Conservation (phyloP, 768 basidiomycete species). For the Tephrocybe rancida region DNA sequence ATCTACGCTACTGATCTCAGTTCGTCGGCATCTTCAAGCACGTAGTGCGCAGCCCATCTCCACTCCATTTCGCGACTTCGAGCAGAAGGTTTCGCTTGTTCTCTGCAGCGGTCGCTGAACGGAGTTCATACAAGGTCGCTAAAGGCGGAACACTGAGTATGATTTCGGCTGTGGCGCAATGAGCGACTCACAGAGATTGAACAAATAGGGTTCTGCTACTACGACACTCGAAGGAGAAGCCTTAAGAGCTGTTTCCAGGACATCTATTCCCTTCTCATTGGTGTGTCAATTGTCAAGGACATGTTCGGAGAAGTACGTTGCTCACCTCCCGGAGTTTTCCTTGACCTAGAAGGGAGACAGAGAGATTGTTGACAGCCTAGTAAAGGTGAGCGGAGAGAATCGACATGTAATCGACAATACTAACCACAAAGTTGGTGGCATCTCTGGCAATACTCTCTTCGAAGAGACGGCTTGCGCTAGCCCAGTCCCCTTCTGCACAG, state of each 20-base stretch:
- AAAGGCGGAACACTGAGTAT: not conserved
- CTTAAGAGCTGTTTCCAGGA: slow-evolving; percentile 63
- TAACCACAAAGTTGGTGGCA: slow-evolving; percentile 60
- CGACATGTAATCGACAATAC: slow-evolving; percentile 18
- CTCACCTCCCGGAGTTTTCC: slow-evolving; percentile 73
- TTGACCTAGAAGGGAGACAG: slow-evolving; percentile 70
- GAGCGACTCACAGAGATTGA: slow-evolving; percentile 71
- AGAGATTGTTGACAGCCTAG: slow-evolving; percentile 67
- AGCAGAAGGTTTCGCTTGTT: slow-evolving; percentile 76
- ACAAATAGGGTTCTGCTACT: slow-evolving; percentile 80
- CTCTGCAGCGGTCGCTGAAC: slow-evolving; percentile 68
- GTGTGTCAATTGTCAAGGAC: not conserved
- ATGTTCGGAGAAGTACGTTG: not conserved
- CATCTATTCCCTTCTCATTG: slow-evolving; percentile 60
- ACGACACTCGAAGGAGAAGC: slow-evolving; percentile 72
- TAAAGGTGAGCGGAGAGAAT: not conserved
- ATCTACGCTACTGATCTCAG: slow-evolving; percentile 17
- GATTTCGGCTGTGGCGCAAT: not conserved
- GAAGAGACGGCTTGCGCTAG: slow-evolving; percentile 47
- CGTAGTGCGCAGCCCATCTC: slow-evolving; percentile 75
- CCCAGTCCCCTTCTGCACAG: slow-evolving; percentile 74
- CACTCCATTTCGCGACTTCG: slow-evolving; percentile 85
- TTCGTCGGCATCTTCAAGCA: slow-evolving; percentile 80
- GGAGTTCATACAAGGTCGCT: slow-evolving; percentile 87
- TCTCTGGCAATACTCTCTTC: slow-evolving; percentile 48